These are phyloP conservation scores for Colletotrichum endophyticum DNA, from an alignment of 2,329 filamentous ascomycete genomes.

Conservation along the genomic window DNA sequence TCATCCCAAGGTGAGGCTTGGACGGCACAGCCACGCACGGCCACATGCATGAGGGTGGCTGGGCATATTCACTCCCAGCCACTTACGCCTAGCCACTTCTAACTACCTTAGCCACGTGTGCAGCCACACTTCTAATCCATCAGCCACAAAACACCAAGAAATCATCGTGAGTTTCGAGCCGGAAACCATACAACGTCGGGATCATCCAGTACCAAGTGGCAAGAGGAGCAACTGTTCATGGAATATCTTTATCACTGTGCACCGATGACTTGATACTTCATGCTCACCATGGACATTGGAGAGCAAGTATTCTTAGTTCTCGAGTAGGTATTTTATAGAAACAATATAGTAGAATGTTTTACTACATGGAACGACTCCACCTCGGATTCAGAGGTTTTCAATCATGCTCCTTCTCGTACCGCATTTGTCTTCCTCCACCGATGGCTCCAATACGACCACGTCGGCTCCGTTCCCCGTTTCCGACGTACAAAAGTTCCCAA, in stretches of 20 bases:
- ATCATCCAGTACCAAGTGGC: neutral
- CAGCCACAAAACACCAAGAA: neutral
- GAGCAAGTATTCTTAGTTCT: too few relatives aligned
- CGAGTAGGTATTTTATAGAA: too few relatives aligned
- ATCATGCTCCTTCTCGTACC: too few relatives aligned
- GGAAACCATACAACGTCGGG: neutral
- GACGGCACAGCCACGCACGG: neutral
- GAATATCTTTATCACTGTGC: too few relatives aligned
- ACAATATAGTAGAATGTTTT: rapidly evolving
- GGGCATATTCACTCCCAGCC: neutral
- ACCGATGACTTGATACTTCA: too few relatives aligned
- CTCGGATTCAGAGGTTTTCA: rapidly evolving
- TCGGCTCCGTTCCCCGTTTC: neutral
- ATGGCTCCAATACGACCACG: too few relatives aligned
- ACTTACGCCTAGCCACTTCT: rapidly evolving
- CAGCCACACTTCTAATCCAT: neutral
- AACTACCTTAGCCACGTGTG: neutral
- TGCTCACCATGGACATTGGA: too few relatives aligned
- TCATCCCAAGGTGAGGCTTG: neutral
- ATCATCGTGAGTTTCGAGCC: neutral
- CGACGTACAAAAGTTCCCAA: neutral
- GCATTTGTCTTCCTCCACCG: too few relatives aligned
- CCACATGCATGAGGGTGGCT: neutral
- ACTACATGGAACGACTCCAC: too few relatives aligned
- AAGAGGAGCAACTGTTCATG: neutral